Base-by-base conservation (phyloP, 2,329 filamentous ascomycete genomes). In the Claviceps paspali region DNA sequence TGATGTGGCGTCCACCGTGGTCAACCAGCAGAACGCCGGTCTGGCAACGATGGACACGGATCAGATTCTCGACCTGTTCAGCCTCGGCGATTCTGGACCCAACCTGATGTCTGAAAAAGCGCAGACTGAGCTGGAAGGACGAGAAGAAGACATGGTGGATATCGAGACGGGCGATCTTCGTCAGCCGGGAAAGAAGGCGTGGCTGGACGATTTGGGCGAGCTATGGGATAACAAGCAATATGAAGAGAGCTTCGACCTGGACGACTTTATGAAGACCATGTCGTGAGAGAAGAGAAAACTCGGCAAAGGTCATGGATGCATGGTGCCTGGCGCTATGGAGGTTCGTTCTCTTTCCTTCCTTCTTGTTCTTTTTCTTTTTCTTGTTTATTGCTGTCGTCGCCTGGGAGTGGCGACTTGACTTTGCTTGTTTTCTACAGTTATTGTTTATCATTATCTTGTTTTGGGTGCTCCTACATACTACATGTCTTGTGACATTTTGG, bases 221-320 rank as follows among this genome's bases (percentile, higher is more conserved):
- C 64, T 98, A 22, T 98, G 91, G 88, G 91, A 98, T 55, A 88
- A 95, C 56, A 79, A 79, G 55, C 87, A 95, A 64, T 98, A 98
- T 59, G 86, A 95, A 61, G 91, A 98, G 63, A 92, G 93, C 59
- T 96, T 95, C 57, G 85, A 96, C 56, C 64, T 98, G 47, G 86
- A 94, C 51, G 87, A 84, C 3, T 98, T 96, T 64, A 70, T 98
- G 63, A 87, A 86, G 57, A 92, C 76, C 48, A 95, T 98, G 84
- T 83, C 85, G 41, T 69, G 52, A 33, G 6, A 15, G 19, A n/a
- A 18, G 21, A 27, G 10, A 15, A 7, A 18, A 15, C 11, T 21
- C 11, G 21, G 22, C 19, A 18, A 17, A n/a, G n/a, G n/a, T n/a
- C n/a, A n/a, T n/a, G n/a, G n/a, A n/a, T n/a, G n/a, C n/a, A n/a